These are phyloP conservation scores for Penicillium odoratum DNA, from an alignment of 495 filamentous ascomycete species.

Conservation along the genomic window DNA sequence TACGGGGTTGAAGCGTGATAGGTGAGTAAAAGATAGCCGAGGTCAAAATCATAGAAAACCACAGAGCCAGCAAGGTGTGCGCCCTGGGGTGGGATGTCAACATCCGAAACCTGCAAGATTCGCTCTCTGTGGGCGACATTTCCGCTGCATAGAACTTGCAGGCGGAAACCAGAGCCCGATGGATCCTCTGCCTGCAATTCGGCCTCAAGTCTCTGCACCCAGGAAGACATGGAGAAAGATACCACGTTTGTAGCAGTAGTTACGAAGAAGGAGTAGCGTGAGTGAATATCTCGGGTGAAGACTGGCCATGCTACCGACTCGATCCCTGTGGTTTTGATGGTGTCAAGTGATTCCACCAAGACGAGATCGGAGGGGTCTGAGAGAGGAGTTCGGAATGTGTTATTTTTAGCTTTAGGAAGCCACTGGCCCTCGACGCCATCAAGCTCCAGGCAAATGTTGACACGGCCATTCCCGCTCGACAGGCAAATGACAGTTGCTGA, in stretches of 20 bases:
- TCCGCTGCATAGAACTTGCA: constrained; percentile 67
- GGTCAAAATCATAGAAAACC: constrained; percentile 68
- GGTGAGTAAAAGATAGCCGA: constrained; percentile 80
- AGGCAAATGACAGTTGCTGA: constrained; percentile 75
- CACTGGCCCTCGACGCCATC: constrained; percentile 82
- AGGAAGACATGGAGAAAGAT: constrained; percentile 68
- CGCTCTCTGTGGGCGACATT: constrained; percentile 60
- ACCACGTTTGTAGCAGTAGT: constrained; percentile 70
- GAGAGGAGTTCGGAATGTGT: constrained; percentile 38
- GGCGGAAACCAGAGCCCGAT: constrained; percentile 68
- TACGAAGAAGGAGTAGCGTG: constrained; percentile 76
- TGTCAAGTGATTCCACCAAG: constrained; percentile 60
- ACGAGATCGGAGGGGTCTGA: constrained; percentile 46
- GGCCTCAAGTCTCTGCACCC: constrained; percentile 72
- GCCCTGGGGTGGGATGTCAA: constrained; percentile 30
- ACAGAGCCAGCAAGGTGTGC: constrained; percentile 58
- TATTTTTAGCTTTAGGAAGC: constrained; percentile 64
- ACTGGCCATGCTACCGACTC: constrained; percentile 61
- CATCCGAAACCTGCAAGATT: constrained; percentile 52
- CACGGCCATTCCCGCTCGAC: constrained; percentile 67
- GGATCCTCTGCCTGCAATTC: constrained; percentile 67
- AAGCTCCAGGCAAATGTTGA: constrained; percentile 77
- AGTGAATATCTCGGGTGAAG: constrained; percentile 70
- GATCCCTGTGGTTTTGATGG: constrained; percentile 45
- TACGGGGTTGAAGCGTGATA: constrained; percentile 61